Evolutionary conservation across 2,329 filamentous ascomycete species (phyloP).

Genomic region (Fusarium sororula): DNA sequence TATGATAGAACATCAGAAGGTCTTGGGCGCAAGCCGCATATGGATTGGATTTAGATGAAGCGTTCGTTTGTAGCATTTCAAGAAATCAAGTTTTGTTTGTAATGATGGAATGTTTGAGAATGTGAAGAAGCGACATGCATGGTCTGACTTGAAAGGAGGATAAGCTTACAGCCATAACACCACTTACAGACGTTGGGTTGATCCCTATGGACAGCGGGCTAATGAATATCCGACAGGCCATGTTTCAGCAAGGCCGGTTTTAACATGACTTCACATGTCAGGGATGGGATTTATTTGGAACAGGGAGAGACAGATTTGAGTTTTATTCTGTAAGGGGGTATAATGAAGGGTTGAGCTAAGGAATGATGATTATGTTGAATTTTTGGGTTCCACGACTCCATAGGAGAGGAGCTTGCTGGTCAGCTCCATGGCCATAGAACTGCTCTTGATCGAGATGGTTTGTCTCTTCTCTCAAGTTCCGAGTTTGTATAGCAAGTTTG

Average conservation of each 20-base stretch:
- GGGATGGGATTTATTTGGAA: not conserved
- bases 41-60: slow-evolving; percentile 15
- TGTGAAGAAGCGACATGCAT: not conserved
- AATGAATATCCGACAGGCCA: slow-evolving; percentile 18
- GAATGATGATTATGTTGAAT: not conserved
- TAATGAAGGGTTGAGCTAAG: not conserved
- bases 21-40: not conserved
- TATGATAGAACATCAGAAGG: slow-evolving; percentile 37
- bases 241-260: slow-evolving; percentile 12
- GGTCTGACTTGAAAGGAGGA: slow-evolving; percentile 11
- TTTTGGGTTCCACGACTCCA: not conserved
- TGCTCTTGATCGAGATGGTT: not conserved
- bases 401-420: not conserved
- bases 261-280: not conserved
- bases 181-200: not conserved
- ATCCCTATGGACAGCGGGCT: slow-evolving; percentile 19
- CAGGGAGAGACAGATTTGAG: not conserved
- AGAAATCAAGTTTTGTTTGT: not conserved
- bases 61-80: slow-evolving; percentile 20
- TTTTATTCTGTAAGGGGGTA: not conserved
- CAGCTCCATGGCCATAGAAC: not conserved
- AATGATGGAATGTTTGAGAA: not conserved
- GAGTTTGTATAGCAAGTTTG: not conserved
- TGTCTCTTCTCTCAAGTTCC: not conserved
- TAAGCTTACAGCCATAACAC: slow-evolving; percentile 2